These are phyloP conservation scores for Avena eriantha DNA, from an alignment of 176 grass and related monocot species.

Conservation along the genomic window DNA sequence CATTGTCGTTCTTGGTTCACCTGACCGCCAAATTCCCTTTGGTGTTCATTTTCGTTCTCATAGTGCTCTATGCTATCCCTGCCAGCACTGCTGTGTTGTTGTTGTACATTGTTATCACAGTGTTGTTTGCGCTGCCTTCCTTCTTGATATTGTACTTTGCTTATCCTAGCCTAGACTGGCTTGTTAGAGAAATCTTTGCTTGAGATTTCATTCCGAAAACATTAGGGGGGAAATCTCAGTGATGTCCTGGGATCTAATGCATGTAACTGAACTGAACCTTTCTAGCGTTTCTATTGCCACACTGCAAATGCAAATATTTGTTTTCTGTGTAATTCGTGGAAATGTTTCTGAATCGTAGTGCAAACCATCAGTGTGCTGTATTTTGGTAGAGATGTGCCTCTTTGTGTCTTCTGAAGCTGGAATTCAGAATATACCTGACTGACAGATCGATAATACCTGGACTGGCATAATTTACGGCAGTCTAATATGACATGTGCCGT, in stretches of 20 bases:
- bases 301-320: not conserved
- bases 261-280: conserved; percentile 18
- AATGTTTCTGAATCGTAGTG: not conserved
- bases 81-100: conserved; percentile 68
- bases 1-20: conserved; percentile 66
- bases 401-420: conserved; percentile 11
- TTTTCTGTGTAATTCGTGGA: not conserved
- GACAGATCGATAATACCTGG: not conserved
- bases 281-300: conserved; percentile 5
- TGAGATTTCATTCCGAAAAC: conserved; percentile 47
- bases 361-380: not conserved
- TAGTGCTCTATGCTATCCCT: conserved; percentile 82
- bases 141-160: conserved; percentile 85
- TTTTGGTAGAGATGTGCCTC: not conserved
- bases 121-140: conserved; percentile 76
- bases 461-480: not conserved
- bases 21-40: conserved; percentile 74
- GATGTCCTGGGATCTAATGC: conserved; percentile 17
- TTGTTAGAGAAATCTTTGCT: conserved; percentile 73
- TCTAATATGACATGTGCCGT: not conserved
- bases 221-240: not conserved
- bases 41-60: conserved; percentile 80
- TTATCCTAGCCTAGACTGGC: conserved; percentile 78
- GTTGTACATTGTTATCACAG: conserved; percentile 63
- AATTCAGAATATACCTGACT: not conserved